phyloP scores from a whole-genome alignment of 257 asterid species.

The Nicotiana tabacum region DNA sequence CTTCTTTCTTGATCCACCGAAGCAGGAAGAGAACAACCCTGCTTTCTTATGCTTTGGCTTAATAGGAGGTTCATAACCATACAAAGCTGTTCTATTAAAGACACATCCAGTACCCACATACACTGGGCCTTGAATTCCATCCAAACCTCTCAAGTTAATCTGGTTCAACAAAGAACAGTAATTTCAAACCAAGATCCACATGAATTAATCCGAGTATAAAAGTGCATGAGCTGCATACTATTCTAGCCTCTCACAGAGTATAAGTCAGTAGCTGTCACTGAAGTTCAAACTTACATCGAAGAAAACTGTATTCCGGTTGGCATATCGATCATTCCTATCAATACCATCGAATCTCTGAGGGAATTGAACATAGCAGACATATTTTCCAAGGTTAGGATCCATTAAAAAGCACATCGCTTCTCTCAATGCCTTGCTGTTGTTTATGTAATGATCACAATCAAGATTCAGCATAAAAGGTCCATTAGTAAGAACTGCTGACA shows the following conservation, averaged over 20 bases:
- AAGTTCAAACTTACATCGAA: constrained; percentile 67
- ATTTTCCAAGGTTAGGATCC: constrained; percentile 98
- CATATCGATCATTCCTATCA: constrained; percentile 89
- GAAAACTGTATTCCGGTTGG: constrained; percentile 95
- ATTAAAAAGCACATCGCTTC: constrained; percentile 95
- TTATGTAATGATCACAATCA: constrained; percentile 97
- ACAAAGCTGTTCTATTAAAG: constrained; percentile 87
- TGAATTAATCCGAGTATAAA: neutral
- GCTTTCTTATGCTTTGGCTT: constrained; percentile 74
- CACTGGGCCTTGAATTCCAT: constrained; percentile 97
- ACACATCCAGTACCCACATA: constrained; percentile 98
- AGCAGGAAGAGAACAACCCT: constrained; percentile 61
- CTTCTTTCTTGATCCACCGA: constrained; percentile 72
- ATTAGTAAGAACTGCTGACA: constrained; percentile 95
- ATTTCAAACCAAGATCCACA: constrained; percentile 4
- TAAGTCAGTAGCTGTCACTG: neutral
- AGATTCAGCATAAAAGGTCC: constrained; percentile 98
- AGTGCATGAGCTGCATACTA: neutral
- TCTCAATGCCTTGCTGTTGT: constrained; percentile 96
- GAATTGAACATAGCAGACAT: constrained; percentile 92
- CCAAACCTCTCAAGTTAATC: constrained; percentile 96
- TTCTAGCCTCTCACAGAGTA: neutral
- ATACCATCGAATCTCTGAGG: constrained; percentile 98
- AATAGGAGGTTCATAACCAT: constrained; percentile 89
- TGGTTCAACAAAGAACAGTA: constrained; percentile 24